Evolutionary conservation across 2,329 filamentous ascomycete genomes (phyloP).

Genomic region (Colletotrichum lindemuthianum): DNA sequence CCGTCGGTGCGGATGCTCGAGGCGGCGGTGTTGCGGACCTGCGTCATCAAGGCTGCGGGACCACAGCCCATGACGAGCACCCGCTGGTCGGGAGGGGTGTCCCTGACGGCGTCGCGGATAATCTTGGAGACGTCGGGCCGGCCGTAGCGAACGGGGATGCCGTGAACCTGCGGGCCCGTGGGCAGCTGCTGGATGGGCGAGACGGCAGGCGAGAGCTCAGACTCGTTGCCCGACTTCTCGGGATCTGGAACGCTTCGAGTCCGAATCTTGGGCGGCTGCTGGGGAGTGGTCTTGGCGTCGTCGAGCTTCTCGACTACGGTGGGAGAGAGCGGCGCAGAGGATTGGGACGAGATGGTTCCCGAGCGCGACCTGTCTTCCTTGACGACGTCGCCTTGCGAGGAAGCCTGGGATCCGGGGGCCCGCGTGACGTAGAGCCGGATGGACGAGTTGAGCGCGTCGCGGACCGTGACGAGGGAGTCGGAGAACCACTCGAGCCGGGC

Average conservation of each 20-base stretch:
- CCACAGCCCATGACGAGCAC: conserved; percentile 59
- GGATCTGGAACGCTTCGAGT: conserved; percentile 33
- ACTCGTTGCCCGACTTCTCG: conserved; percentile 39
- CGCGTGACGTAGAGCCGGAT: conserved; percentile 49
- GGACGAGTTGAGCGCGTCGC: conserved; percentile 43
- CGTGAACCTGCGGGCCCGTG: conserved; percentile 25
- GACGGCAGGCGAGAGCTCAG: conserved; percentile 28
- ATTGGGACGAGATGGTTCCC: conserved; percentile 18
- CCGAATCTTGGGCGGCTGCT: conserved; percentile 25
- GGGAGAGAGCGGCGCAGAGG: conserved; percentile 10
- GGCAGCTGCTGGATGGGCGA: conserved; percentile 21
- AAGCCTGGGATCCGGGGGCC: neutral
- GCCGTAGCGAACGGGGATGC: conserved; percentile 42
- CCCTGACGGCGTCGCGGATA: conserved; percentile 45
- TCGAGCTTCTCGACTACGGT: conserved; percentile 22
- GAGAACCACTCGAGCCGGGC: conserved; percentile 51
- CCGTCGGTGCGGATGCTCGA: conserved; percentile 51
- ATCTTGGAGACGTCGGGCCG: conserved; percentile 51
- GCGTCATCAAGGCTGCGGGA: conserved; percentile 52
- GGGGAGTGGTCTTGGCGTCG: neutral
- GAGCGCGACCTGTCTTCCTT: conserved; percentile 17
- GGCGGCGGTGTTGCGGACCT: conserved; percentile 54
- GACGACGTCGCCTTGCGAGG: neutral
- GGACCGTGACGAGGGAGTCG: conserved; percentile 46
- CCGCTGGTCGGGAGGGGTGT: conserved; percentile 43